A percentile compares a stretch with the other conserved stretches of the same genome.
Conservation (phyloP, 306 rosid genomes). For the Quercus cerris region DNA sequence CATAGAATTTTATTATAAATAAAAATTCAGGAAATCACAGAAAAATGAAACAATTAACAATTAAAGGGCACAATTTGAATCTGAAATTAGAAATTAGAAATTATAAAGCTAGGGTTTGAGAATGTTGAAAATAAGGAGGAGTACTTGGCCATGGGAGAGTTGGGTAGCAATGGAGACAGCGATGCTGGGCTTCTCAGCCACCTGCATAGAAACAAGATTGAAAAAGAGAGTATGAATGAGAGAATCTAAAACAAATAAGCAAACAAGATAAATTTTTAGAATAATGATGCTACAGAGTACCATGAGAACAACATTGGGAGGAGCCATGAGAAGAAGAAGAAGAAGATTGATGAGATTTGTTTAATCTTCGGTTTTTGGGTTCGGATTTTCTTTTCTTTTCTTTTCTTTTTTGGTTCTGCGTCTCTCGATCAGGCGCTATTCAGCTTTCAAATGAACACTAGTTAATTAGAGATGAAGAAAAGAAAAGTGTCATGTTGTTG, state of each 20-base stretch:
- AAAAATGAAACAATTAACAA: neutral
- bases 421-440: neutral
- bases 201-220: slow-evolving; percentile 41
- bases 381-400: neutral
- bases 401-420: neutral
- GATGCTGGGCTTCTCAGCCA: slow-evolving; percentile 96
- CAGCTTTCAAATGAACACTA: neutral
- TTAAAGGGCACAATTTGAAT: neutral
- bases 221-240: neutral
- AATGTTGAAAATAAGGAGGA: neutral
- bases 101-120: slow-evolving; percentile 1
- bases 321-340: slow-evolving; percentile 26
- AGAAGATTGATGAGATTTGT: neutral
- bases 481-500: too few relatives aligned
- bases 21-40: neutral
- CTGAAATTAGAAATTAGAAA: neutral
- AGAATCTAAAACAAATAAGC: neutral
- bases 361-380: neutral
- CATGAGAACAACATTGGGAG: slow-evolving; percentile 54
- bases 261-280: neutral
- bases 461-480: too few relatives aligned
- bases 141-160: slow-evolving; percentile 75
- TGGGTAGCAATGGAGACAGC: slow-evolving; percentile 77
- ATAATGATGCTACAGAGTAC: slow-evolving; percentile 2
- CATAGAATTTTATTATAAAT: neutral